A percentile compares a stretch with the other conserved stretches of the same genome.
phyloP scores from a whole-genome alignment of 2,329 filamentous ascomycete genomes.

The Kalmusia sp. region DNA sequence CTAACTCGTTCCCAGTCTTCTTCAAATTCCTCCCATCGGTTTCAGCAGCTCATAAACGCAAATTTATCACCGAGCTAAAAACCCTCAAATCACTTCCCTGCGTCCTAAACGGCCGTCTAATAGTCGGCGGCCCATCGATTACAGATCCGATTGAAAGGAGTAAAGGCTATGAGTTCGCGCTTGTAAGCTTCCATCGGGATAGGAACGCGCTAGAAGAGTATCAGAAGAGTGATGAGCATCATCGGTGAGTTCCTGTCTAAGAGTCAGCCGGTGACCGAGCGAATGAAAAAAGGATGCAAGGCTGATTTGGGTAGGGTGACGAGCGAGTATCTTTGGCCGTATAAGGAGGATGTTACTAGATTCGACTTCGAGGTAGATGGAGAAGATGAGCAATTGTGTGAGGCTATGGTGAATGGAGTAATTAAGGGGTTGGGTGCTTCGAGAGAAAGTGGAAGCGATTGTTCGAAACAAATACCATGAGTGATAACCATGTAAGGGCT shows the following conservation, averaged over 20 bases:
- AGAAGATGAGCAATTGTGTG: slow-evolving; percentile 42
- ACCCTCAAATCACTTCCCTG: slow-evolving; percentile 57
- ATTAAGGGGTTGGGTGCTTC: not conserved
- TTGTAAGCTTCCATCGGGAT: slow-evolving; percentile 61
- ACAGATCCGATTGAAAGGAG: slow-evolving; percentile 60
- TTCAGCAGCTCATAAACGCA: slow-evolving; percentile 50
- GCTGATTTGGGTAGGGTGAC: slow-evolving; percentile 53
- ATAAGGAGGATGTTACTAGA: slow-evolving; percentile 59
- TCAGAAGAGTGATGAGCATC: slow-evolving; percentile 61
- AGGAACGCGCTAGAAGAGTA: slow-evolving; percentile 57
- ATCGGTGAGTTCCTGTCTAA: slow-evolving; percentile 45
- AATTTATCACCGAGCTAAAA: slow-evolving; percentile 57
- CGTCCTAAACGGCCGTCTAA: slow-evolving; percentile 56
- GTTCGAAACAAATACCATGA: not conserved
- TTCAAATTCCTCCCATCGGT: slow-evolving; percentile 35
- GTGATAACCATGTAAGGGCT: too few species aligned
- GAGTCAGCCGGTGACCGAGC: not conserved
- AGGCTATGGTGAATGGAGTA: not conserved
- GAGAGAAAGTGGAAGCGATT: not conserved
- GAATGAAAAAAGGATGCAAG: not conserved
- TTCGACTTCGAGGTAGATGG: slow-evolving; percentile 63
- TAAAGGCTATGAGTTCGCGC: slow-evolving; percentile 60
- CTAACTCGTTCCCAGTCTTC: slow-evolving; percentile 11
- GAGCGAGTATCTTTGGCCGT: slow-evolving; percentile 59
- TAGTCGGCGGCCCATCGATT: slow-evolving; percentile 62